Evolutionary conservation across 805 yeast species (phyloP), one percentile per base, ranked within the genome.

Genomic region (Clavispora carvajalis): DNA sequence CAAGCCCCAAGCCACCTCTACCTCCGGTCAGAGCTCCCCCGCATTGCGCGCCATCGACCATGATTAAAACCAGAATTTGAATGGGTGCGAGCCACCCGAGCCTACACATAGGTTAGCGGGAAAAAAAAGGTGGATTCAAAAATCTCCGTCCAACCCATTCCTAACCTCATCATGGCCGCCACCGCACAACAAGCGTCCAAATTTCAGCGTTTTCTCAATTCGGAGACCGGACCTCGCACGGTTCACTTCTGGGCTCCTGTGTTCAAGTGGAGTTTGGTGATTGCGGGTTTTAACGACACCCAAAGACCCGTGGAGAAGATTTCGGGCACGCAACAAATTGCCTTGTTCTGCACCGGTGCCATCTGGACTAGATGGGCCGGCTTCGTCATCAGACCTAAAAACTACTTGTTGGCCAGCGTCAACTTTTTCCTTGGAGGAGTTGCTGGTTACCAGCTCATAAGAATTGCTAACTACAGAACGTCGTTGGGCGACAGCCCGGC

Each of bases 351-450:
- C 35, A 91, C 99, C 1, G 99, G 97, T 40, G 79, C 79, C 39
- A 88, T 91, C 54, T 91, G 99, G 99, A 91, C 99, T 25, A 80
- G 99, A 63, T 91, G 98, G 98, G 89, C 96, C 12, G 74, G 73
- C 1, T 77, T 90, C 65, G 93, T 90, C 48, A 91, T 91, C 58
- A 79, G 71, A 49, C 99, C 99, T 31, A 82, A 84, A 67, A 91
- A 91, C 66, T 73, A 75, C 52, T 69, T 93, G 46, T 73, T 93
- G 51, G 99, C 98, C 4, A 79, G 91, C 22, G 99, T 91, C 41
- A 91, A 91, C 67, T 88, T 89, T 73, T 91, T 93, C 75, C 70
- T 91, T 40, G 96, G 95, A 19, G 69, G 82, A 23, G 95, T 95
- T 36, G 96, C 98, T 2, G 85, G 91, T 22, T 79, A 72, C 60